Evolutionary conservation across 2,329 filamentous ascomycete genomes (phyloP), one percentile per base, ranked within the genome.

Genomic region (Reticulascus tulasneorum): DNA sequence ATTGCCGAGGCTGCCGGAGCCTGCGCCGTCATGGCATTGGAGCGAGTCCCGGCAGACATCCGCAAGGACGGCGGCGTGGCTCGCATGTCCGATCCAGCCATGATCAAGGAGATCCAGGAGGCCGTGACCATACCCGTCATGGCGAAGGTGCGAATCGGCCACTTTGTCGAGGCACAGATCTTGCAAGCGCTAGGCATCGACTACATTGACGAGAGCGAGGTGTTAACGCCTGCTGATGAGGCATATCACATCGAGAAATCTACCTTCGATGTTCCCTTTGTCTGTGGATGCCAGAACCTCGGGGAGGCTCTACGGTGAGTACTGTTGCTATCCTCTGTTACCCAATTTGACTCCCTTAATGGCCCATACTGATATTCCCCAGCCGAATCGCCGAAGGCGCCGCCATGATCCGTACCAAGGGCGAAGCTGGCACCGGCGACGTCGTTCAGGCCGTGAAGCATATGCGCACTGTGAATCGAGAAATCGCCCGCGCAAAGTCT

Each of bases 351-450:
- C n/a, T n/a, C n/a, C n/a, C n/a, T n/a, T n/a, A n/a, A n/a, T n/a
- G n/a, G n/a, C n/a, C n/a, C n/a, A n/a, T n/a, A n/a, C n/a, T n/a
- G n/a, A n/a, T n/a, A n/a, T n/a, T n/a, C n/a, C n/a, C n/a, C n/a
- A n/a, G n/a, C 37, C 78, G 93, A 45, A 89, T 98, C 56, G 78
- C 80, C 45, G 93, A 97, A 69, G 93, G 93, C 46, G 93, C 93
- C 9, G 91, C 91, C 55, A 97, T 98, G 91, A 96, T 98, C 67
- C 83, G 93, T 53, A 98, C 93, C 47, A 98, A 97, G 74, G 93
- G 93, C 47, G 93, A 98, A 69, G 93, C 93, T 23, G 93, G 93
- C 45, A 97, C 93, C 1, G 93, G 93, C 45, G 93, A 98, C 60
- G 88, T 98, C 34, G 86, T 97, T 53, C 91, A 97, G 71, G 93